Conservation (phyloP, 257 asterid species). For the Plectranthus barbatus region DNA sequence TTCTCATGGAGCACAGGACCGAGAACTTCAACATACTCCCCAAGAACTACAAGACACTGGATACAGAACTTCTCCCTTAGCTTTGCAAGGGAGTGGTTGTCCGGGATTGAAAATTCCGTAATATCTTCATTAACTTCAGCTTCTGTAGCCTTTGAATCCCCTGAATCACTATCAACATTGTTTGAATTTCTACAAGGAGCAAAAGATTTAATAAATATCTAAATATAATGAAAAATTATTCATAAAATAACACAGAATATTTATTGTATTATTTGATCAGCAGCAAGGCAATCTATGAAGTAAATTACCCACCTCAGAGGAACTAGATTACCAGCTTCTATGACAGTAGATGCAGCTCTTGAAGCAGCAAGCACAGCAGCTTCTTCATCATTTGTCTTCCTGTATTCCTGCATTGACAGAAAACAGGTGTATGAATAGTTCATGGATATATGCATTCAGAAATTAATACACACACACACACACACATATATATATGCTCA, state of each 20-base stretch:
- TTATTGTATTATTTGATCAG: neutral
- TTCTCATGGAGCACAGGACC: conserved; percentile 97
- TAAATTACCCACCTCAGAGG: conserved; percentile 52
- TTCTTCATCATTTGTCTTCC: conserved; percentile 67
- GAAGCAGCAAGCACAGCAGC: conserved; percentile 90
- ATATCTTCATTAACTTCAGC: conserved; percentile 53
- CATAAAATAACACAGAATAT: neutral
- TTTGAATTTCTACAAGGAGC: conserved; percentile 38
- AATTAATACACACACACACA: too few species aligned
- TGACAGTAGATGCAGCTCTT: conserved; percentile 77
- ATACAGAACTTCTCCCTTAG: conserved; percentile 87
- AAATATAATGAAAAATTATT: neutral
- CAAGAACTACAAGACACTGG: conserved; percentile 81
- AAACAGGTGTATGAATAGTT: conserved; percentile 5
- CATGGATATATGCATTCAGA: neutral
- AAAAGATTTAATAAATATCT: conserved; percentile 10
- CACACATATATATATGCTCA: too few species aligned
- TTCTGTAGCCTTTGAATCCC: conserved; percentile 39
- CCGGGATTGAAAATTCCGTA: conserved; percentile 49
- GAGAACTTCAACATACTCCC: conserved; percentile 98
- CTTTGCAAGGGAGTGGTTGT: conserved; percentile 65
- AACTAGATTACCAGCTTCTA: conserved; percentile 84
- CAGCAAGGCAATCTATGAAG: conserved; percentile 7
- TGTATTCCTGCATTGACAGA: conserved; percentile 48
- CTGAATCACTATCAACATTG: conserved; percentile 39